Base-by-base conservation (phyloP, 2,329 filamentous ascomycete genomes). In the Clarireedia homoeocarpa region DNA sequence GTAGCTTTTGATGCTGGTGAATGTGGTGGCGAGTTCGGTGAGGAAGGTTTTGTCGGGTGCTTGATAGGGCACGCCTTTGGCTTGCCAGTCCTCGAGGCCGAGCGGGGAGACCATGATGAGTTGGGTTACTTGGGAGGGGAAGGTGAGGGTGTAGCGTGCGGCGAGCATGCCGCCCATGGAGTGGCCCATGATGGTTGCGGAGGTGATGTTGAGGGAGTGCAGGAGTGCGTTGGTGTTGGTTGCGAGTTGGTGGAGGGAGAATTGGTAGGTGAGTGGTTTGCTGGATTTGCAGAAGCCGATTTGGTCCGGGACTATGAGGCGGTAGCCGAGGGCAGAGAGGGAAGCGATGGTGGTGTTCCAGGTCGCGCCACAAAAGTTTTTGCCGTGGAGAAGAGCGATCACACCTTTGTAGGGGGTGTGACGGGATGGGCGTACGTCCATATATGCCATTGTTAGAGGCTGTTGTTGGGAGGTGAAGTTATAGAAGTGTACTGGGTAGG, bases 221-320 rank as follows among this genome's bases (percentile, higher is more conserved):
- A 81, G 70, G 5, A 82, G 68, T n/a, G 68, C 70, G 42, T 72
- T 70, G 12, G 77, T 80, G 69, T 81, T 81, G 60, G 70, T 70
- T 1, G 76, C 74, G 6, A 81, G 68, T 65, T 80, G 77, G 34
- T 75, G 72, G 6, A 81, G 69, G 26, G 72, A 77, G 69, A 78
- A 80, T 63, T 81, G 77, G 64, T 81, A 81, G 12, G 63, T 62
- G 1, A 64, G 62, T 0, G 77, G 75, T 66, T 81, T 81, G 26
- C 74, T 73, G 7, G 77, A 80, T 66, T 81, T 81, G 73, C 78
- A 82, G 69, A 79, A 82, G 57, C 79, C 78, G 48, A 82, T 68
- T 59, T 81, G 77, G 60, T 82, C 79, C 0, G 39, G 77, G 2
- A 77, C 68, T 51, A 81, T 73, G 51, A 81, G 75, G 40, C 78